Base-by-base conservation (phyloP, 1,284 basidiomycete species). In the Ganoderma resinaceum region DNA sequence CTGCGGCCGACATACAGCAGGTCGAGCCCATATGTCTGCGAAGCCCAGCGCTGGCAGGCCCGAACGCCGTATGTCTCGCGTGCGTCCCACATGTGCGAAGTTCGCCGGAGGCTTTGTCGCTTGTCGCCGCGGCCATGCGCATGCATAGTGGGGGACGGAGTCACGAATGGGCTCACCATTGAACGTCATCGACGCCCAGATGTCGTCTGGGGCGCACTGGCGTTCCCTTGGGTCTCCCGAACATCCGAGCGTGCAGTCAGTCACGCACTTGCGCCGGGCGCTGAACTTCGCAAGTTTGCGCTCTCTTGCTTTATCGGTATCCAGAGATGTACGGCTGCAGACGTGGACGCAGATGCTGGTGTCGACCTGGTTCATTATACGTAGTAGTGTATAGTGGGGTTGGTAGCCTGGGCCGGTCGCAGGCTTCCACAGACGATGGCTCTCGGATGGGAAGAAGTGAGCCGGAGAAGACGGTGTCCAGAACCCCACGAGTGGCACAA, bases 341-440 rank as follows among this genome's bases (percentile, higher is more conserved):
- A 35, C 33, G 67, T 69, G 63, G 70, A 67, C 23, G 20, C n/a
- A 31, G 33, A n/a, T 29, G 20, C 43, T 18, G 33, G n/a, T 20
- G 67, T 71, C 70, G 70, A 71, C 69, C 67, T 42, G 43, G 42
- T 60, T 62, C 68, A 66, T 64, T 26, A n/a, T 33, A 49, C n/a
- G 53, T 29, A n/a, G 46, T 26, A 26, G 46, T 46, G 16, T 8
- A 26, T 0, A 49, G 23, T 14, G 11, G 46, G 20, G 11, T 12
- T 14, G 23, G 46, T 23, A 49, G 46, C 46, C 46, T 49, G 58
- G 23, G 16, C 35, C 16, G 62, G 63, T 67, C 65, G 42, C 67
- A 67, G 63, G 61, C 63, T 29, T 59, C 65, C 66, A 57, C 61
- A 60, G 55, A 58, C n/a, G 70, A 66, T 65, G 61, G 26, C 62